Evolutionary conservation across 1,284 basidiomycete species (phyloP).

Genomic region (Ganoderma leucocontextum): DNA sequence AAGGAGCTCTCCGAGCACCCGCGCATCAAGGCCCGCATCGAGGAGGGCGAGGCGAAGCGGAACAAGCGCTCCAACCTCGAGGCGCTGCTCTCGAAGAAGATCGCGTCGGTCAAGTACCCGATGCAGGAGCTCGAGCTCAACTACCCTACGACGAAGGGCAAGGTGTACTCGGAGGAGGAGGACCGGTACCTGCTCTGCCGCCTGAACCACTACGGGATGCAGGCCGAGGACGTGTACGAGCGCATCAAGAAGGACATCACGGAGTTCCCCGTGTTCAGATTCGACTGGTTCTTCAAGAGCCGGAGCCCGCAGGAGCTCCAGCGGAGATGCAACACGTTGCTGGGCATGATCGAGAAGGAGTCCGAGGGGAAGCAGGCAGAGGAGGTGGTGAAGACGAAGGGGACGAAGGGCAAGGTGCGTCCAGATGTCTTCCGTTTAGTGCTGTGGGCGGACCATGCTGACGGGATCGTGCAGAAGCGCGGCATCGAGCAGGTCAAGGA

Average conservation of each 20-base stretch:
- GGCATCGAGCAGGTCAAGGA: constrained; percentile 72
- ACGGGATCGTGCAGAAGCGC: constrained; percentile 57
- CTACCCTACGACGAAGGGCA: constrained; percentile 95
- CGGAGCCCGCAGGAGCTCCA: constrained; percentile 92
- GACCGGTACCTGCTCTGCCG: constrained; percentile 95
- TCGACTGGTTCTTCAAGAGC: constrained; percentile 99
- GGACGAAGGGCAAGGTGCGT: constrained; percentile 67
- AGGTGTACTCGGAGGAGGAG: constrained; percentile 96
- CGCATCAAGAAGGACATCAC: constrained; percentile 96
- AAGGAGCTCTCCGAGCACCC: constrained; percentile 86
- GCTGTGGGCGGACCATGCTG: not conserved
- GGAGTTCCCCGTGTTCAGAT: constrained; percentile 96
- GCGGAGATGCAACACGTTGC: constrained; percentile 88
- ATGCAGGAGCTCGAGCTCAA: constrained; percentile 96
- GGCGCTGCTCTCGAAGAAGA: constrained; percentile 80
- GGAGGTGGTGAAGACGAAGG: constrained; percentile 68
- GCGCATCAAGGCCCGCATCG: constrained; percentile 83
- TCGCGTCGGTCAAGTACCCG: constrained; percentile 83
- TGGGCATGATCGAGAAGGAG: constrained; percentile 95
- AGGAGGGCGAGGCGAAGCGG: constrained; percentile 87
- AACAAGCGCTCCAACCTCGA: constrained; percentile 89
- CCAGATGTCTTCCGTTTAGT: not conserved
- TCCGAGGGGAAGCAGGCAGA: constrained; percentile 71
- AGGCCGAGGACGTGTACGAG: constrained; percentile 93
- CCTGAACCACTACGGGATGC: constrained; percentile 92